Evolutionary conservation across 2,329 filamentous ascomycete genomes (phyloP).

Genomic region (Dactylonectria estremocensis): DNA sequence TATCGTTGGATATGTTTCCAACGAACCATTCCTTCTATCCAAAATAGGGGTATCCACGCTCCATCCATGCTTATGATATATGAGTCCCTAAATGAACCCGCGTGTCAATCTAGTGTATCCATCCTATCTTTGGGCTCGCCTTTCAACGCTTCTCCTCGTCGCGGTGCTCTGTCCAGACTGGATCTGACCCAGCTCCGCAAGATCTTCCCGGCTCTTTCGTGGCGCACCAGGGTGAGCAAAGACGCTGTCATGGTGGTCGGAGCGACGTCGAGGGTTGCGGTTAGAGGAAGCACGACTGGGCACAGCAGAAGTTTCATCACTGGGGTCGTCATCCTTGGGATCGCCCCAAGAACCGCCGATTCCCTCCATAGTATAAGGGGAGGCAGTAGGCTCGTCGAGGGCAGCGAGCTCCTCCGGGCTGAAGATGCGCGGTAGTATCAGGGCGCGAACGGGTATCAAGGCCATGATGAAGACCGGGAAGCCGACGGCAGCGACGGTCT

Average conservation of each 20-base stretch:
- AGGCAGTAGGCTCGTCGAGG: constrained; percentile 83
- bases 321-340: constrained; percentile 40
- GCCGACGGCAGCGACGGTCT: constrained; percentile 86
- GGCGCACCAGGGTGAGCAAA: constrained; percentile 47
- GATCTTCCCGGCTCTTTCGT: constrained; percentile 54
- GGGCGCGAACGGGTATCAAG: constrained; percentile 76
- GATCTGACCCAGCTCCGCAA: constrained; percentile 53
- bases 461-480: constrained; percentile 83
- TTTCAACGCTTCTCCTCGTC: constrained; percentile 48
- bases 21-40: constrained; percentile 2
- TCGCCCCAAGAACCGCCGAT: constrained; percentile 75
- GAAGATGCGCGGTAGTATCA: constrained; percentile 75
- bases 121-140: constrained; percentile 31
- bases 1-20: not conserved
- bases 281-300: constrained; percentile 31
- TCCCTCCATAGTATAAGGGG: constrained; percentile 82
- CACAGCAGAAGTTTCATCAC: constrained; percentile 38
- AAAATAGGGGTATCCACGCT: constrained; percentile 2
- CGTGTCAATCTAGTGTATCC: not conserved
- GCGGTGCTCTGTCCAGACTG: constrained; percentile 50
- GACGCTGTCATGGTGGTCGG: constrained; percentile 42
- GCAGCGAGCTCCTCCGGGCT: constrained; percentile 70
- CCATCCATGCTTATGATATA: not conserved
- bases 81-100: constrained; percentile 12
- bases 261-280: constrained; percentile 18